Evolutionary conservation across 1,139 yeast genomes (phyloP).

Genomic region (Saccharomycopsis hybrid): DNA sequence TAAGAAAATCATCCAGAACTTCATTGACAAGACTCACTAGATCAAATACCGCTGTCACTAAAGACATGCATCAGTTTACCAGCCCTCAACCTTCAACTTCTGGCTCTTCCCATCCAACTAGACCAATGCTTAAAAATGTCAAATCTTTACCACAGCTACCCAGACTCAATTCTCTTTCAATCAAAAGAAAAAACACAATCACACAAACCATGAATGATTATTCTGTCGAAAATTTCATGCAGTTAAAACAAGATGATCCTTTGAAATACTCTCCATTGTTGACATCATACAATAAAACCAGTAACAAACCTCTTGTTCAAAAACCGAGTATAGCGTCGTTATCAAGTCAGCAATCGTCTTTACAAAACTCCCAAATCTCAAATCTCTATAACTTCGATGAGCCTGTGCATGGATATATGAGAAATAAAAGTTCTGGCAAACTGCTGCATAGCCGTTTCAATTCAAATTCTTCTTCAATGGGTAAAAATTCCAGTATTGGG

Average conservation of each 20-base stretch:
- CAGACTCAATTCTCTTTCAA: constrained; percentile 11
- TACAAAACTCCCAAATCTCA: neutral
- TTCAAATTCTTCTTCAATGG: constrained; percentile 6
- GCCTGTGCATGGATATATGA: neutral
- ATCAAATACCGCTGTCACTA: neutral
- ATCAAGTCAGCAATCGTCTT: neutral
- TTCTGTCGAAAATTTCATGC: too few relatives aligned
- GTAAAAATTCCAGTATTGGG: neutral
- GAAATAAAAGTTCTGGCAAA: neutral
- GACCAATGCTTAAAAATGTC: constrained; percentile 17
- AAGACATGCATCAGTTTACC: too few relatives aligned
- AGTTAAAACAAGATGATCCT: too few relatives aligned
- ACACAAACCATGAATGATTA: too few relatives aligned
- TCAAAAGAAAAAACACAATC: constrained; percentile 2
- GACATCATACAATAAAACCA: neutral
- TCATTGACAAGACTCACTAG: constrained; percentile 1
- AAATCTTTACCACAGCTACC: constrained; percentile 19
- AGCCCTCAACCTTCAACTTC: neutral
- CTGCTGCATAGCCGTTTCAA: neutral
- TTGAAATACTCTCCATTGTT: neutral
- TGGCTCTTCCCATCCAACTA: neutral
- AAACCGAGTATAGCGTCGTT: neutral
- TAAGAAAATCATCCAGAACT: neutral
- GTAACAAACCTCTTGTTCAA: neutral
- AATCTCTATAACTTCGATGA: neutral